phyloP scores from a whole-genome alignment of 1,284 basidiomycete species.

The Irpex sp. region DNA sequence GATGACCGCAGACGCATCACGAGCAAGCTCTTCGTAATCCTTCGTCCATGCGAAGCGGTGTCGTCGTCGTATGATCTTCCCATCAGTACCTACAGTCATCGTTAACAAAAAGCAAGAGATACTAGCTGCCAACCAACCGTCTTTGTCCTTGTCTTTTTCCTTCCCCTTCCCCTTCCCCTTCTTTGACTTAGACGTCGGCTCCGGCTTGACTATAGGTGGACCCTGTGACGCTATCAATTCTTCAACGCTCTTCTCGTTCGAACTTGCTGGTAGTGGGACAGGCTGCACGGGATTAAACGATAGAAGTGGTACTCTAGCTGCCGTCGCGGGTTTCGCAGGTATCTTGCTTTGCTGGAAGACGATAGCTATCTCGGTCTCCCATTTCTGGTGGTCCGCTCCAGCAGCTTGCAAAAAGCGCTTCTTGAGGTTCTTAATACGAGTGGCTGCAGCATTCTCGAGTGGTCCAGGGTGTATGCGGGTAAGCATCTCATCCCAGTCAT shows the following conservation, averaged over 20 bases:
- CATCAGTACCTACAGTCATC: background rate
- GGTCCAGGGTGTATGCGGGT: slow-evolving; percentile 48
- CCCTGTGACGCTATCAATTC: slow-evolving; percentile 56
- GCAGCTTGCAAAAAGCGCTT: slow-evolving; percentile 54
- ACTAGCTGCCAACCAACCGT: background rate
- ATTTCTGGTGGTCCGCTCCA: slow-evolving; percentile 43
- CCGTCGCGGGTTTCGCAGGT: slow-evolving; percentile 39
- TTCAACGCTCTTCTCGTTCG: slow-evolving; percentile 51
- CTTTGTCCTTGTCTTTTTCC: slow-evolving; percentile 14
- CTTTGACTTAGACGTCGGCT: slow-evolving; percentile 26
- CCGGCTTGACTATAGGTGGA: slow-evolving; percentile 32
- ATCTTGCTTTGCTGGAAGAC: slow-evolving; percentile 55
- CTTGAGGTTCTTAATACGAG: slow-evolving; percentile 51
- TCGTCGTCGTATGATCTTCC: slow-evolving; percentile 36
- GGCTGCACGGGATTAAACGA: slow-evolving; percentile 17
- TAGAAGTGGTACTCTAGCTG: slow-evolving; percentile 23
- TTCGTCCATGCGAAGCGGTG: slow-evolving; percentile 79
- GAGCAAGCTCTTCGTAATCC: slow-evolving; percentile 83
- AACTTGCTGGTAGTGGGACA: slow-evolving; percentile 33
- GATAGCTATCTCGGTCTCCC: slow-evolving; percentile 56
- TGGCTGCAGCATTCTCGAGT: slow-evolving; percentile 41
- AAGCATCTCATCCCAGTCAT: slow-evolving; percentile 62
- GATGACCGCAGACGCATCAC: slow-evolving; percentile 82
- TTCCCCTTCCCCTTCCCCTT: slow-evolving; percentile 15
- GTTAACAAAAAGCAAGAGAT: background rate